These are phyloP conservation scores for Phytophthora hybrid DNA, from an alignment of 352 stramenopile species.

Conservation along the genomic window DNA sequence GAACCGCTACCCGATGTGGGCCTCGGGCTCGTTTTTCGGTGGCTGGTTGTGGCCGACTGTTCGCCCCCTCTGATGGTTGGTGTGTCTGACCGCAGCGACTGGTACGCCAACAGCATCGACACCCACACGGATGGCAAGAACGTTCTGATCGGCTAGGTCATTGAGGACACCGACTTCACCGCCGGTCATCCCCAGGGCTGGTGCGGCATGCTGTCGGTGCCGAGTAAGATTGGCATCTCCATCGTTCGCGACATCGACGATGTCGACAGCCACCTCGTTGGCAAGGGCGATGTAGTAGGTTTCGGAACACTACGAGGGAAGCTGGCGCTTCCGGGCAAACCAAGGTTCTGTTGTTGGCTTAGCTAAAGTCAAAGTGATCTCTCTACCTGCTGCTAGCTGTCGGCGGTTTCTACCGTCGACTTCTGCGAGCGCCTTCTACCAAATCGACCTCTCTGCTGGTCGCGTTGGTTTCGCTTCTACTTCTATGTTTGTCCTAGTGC, in stretches of 20 bases:
- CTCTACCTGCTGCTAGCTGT: too few relatives aligned
- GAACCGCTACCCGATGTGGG: slow-evolving; percentile 62
- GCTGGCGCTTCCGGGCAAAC: slow-evolving; percentile 19
- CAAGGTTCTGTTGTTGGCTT: neutral
- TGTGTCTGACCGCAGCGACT: slow-evolving; percentile 70
- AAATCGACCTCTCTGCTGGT: too few relatives aligned
- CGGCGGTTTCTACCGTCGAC: too few relatives aligned
- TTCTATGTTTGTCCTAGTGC: too few relatives aligned
- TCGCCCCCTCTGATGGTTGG: slow-evolving; percentile 53
- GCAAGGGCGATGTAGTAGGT: slow-evolving; percentile 46
- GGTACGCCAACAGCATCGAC: slow-evolving; percentile 78
- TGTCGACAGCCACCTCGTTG: slow-evolving; percentile 52
- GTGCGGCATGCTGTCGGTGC: slow-evolving; percentile 17
- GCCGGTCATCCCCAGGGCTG: slow-evolving; percentile 68
- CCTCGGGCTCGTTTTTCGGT: slow-evolving; percentile 44
- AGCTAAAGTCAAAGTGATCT: too few relatives aligned
- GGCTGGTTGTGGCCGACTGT: slow-evolving; percentile 26
- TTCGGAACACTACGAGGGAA: slow-evolving; percentile 16
- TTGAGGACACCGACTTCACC: slow-evolving; percentile 60
- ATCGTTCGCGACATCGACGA: slow-evolving; percentile 44
- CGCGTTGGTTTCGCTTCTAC: too few relatives aligned
- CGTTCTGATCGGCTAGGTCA: slow-evolving; percentile 71
- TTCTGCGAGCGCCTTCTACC: too few relatives aligned
- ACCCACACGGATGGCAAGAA: slow-evolving; percentile 65
- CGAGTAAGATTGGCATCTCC: too few relatives aligned